These are phyloP conservation scores for Solanum hybrid DNA, from an alignment of 305 asterid species.

Conservation along the genomic window DNA sequence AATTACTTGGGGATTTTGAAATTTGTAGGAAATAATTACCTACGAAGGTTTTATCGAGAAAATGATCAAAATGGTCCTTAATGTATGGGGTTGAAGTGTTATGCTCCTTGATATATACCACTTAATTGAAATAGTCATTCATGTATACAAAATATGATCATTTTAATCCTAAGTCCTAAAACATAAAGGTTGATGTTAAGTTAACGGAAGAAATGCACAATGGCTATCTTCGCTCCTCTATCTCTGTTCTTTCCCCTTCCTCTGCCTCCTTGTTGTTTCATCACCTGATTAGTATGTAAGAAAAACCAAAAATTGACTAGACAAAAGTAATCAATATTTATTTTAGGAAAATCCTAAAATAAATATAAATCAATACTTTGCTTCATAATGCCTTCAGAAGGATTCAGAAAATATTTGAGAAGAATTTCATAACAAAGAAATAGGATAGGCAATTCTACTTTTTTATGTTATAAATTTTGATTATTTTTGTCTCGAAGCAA, in stretches of 20 bases:
- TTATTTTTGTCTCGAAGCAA: background rate
- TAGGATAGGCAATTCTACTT: background rate
- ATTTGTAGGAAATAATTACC: too few relatives aligned
- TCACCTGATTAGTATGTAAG: background rate
- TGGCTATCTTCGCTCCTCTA: background rate
- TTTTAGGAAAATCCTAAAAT: background rate
- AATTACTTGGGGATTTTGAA: background rate
- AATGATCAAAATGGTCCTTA: background rate
- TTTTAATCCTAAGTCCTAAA: background rate
- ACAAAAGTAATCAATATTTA: background rate
- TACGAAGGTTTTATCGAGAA: background rate
- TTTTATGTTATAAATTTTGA: too few relatives aligned
- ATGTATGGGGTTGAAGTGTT: background rate
- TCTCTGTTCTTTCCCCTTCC: background rate
- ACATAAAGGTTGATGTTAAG: too few relatives aligned
- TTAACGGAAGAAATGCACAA: too few relatives aligned
- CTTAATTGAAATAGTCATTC: background rate
- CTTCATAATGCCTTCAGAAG: too few relatives aligned
- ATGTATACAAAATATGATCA: too few relatives aligned
- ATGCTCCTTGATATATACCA: background rate
- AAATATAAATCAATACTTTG: background rate
- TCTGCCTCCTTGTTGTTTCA: background rate
- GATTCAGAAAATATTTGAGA: background rate
- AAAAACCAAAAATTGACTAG: background rate
- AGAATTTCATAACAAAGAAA: background rate